phyloP scores from a whole-genome alignment of 495 filamentous ascomycete species.

The Jackrogersella multiformis region DNA sequence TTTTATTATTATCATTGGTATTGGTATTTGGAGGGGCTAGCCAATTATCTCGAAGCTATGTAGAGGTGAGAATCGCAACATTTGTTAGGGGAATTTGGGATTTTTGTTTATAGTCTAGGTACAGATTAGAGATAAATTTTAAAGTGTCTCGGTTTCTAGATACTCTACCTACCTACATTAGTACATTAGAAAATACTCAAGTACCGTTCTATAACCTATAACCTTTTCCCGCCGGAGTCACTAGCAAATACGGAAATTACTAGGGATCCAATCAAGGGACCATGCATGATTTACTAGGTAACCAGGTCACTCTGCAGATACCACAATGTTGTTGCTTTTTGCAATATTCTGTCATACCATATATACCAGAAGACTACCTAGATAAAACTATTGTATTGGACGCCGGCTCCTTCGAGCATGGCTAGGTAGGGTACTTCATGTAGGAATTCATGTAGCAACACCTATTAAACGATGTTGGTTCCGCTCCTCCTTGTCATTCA shows the following conservation, averaged over 20 bases:
- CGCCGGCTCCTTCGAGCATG: slow-evolving; percentile 1
- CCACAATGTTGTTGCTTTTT: slow-evolving; percentile 26
- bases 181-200: slow-evolving; percentile 10
- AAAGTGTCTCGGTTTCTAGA: too few relatives aligned
- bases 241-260: slow-evolving; percentile 25
- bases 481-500: slow-evolving; percentile 19
- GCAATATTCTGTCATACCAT: slow-evolving; percentile 31
- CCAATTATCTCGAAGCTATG: slow-evolving; percentile 33
- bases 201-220: not conserved
- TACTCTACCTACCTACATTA: too few relatives aligned
- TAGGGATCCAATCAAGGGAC: slow-evolving; percentile 28
- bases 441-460: slow-evolving; percentile 17
- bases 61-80: slow-evolving; percentile 25
- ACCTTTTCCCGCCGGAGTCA: not conserved
- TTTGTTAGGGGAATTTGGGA: slow-evolving; percentile 9
- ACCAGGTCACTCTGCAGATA: slow-evolving; percentile 30
- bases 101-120: slow-evolving; percentile 9
- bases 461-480: slow-evolving; percentile 17
- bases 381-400: slow-evolving; percentile 25
- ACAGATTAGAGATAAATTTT: not conserved
- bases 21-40: slow-evolving; percentile 28
- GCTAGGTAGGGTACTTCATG: slow-evolving; percentile 25
- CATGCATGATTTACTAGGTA: slow-evolving; percentile 33
- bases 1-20: slow-evolving; percentile 5
- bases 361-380: slow-evolving; percentile 21